Evolutionary conservation across 2,329 filamentous ascomycete genomes (phyloP).

Genomic region (Epichloe bromicola): DNA sequence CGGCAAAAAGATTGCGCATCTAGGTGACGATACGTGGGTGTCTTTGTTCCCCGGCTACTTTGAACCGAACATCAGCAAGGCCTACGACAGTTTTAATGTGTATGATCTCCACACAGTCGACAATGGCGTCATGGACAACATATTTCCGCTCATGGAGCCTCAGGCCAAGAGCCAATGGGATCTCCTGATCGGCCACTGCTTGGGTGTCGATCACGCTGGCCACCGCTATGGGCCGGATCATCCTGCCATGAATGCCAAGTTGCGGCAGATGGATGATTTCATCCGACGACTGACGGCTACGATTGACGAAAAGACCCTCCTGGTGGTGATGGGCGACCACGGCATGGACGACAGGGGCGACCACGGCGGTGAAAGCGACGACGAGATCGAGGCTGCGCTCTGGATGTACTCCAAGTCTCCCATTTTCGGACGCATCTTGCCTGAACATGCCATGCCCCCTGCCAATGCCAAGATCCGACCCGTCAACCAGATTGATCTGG

Average conservation of each 20-base stretch:
- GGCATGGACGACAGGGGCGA: conserved; percentile 97
- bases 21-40: conserved; percentile 98
- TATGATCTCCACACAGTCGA: conserved; percentile 97
- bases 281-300: conserved; percentile 56
- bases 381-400: conserved; percentile 84
- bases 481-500: conserved; percentile 80
- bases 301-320: conserved; percentile 73
- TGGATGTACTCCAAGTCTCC: conserved; percentile 97
- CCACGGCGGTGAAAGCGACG: conserved; percentile 94
- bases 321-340: conserved; percentile 98
- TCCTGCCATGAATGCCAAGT: conserved; percentile 77
- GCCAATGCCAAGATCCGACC: conserved; percentile 65
- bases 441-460: conserved; percentile 44
- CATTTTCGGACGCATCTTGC: conserved; percentile 64
- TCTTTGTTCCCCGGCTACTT: conserved; percentile 90
- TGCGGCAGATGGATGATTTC: conserved; percentile 80
- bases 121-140: conserved; percentile 82
- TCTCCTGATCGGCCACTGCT: conserved; percentile 83
- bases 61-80: conserved; percentile 67
- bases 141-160: conserved; percentile 66
- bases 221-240: conserved; percentile 94
- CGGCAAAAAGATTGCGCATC: conserved; percentile 67
- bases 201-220: conserved; percentile 93
- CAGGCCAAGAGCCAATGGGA: conserved; percentile 67
- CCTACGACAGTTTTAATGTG: conserved; percentile 96